phyloP scores from a whole-genome alignment of 805 yeast species.

The Pichia cephalocereana region DNA sequence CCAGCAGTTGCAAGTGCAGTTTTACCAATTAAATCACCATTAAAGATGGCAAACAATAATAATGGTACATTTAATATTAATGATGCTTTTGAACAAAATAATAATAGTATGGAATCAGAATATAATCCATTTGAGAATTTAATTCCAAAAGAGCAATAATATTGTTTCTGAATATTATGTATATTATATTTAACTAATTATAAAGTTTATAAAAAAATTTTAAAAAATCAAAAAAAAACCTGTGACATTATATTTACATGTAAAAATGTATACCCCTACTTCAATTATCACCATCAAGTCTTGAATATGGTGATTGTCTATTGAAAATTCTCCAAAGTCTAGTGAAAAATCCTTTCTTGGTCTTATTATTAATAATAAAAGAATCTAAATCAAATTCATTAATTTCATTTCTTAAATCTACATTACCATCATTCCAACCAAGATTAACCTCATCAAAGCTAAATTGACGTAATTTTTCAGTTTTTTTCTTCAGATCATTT shows the following conservation, averaged over 20 bases:
- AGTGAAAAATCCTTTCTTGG: neutral
- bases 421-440: neutral
- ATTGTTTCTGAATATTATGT: too few relatives aligned
- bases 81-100: neutral
- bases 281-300: too few relatives aligned
- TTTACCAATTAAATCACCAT: slow-evolving; percentile 23
- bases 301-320: neutral
- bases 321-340: neutral
- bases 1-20: slow-evolving; percentile 27
- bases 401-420: neutral
- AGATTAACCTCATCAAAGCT: slow-evolving; percentile 10
- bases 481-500: neutral
- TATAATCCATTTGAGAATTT: slow-evolving; percentile 20
- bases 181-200: too few relatives aligned
- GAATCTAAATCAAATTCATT: neutral
- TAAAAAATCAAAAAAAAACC: too few relatives aligned
- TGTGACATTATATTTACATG: too few relatives aligned
- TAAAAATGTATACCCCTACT: too few relatives aligned
- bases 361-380: neutral
- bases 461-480: neutral
- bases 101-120: slow-evolving; percentile 7
- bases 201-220: too few relatives aligned
- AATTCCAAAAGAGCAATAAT: neutral
- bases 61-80: neutral
- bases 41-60: slow-evolving; percentile 6